Conservation (phyloP, 805 yeast genomes). For the Ogataea neopini region DNA sequence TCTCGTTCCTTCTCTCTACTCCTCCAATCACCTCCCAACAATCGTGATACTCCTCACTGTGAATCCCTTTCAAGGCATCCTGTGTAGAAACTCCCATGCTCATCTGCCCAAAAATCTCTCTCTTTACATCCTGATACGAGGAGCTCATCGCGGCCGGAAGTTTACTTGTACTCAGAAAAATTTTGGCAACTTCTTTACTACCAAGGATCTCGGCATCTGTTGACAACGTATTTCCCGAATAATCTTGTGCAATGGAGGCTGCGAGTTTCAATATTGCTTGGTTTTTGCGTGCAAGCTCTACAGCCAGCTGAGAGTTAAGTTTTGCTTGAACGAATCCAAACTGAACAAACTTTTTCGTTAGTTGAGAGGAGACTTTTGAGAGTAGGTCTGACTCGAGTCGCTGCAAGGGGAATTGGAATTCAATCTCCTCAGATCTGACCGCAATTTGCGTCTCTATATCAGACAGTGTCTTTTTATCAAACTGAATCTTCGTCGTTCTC, state of each 20-base stretch:
- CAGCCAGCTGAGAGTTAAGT: slow-evolving; percentile 12
- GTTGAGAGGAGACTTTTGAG: not conserved
- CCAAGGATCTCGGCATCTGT: slow-evolving; percentile 22
- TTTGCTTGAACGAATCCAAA: slow-evolving; percentile 15
- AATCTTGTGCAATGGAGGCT: slow-evolving; percentile 24
- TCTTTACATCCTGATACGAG: slow-evolving; percentile 10
- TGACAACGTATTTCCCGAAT: slow-evolving; percentile 17
- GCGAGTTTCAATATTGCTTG: slow-evolving; percentile 26
- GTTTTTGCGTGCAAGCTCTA: slow-evolving; percentile 22
- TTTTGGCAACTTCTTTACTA: slow-evolving; percentile 19
- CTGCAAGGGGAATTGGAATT: slow-evolving; percentile 15
- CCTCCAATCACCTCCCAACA: slow-evolving; percentile 4
- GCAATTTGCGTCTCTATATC: too few species aligned
- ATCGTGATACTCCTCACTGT: slow-evolving; percentile 1
- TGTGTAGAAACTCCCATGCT: not conserved
- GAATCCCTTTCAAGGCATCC: slow-evolving; percentile 5
- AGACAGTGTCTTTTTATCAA: too few species aligned
- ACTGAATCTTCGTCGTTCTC: too few species aligned
- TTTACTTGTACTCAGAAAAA: slow-evolving; percentile 20
- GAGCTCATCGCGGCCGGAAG: slow-evolving; percentile 16
- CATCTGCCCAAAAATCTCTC: slow-evolving; percentile 1
- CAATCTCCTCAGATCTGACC: slow-evolving; percentile 14
- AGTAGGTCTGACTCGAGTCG: not conserved
- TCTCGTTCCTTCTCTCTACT: too few species aligned
- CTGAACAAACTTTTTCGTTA: slow-evolving; percentile 10